phyloP scores from a whole-genome alignment of 78 protist species.

The Dictyostelium brefeldianum region DNA sequence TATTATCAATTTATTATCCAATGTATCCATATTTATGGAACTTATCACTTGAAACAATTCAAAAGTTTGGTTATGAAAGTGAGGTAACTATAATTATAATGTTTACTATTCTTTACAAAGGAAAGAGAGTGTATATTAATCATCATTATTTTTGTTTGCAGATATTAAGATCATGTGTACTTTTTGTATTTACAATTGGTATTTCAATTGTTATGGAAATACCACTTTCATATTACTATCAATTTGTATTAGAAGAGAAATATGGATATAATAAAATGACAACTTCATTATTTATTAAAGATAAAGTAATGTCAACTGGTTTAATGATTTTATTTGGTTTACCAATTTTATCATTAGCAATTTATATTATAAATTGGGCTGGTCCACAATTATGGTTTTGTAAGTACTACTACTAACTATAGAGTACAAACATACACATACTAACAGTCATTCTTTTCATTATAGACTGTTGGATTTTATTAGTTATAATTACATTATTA shows the following conservation, averaged over 20 bases:
- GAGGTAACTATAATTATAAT: slow-evolving; percentile 24
- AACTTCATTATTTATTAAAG: slow-evolving; percentile 25
- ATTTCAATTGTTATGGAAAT: slow-evolving; percentile 12
- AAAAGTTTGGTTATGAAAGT: slow-evolving; percentile 24
- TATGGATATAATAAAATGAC: slow-evolving; percentile 91
- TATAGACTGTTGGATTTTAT: slow-evolving; percentile 46
- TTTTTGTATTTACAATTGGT: not conserved
- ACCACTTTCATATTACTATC: slow-evolving; percentile 79
- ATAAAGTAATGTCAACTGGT: slow-evolving; percentile 33
- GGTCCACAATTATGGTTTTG: slow-evolving; percentile 76
- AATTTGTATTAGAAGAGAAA: slow-evolving; percentile 89
- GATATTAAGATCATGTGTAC: slow-evolving; percentile 51
- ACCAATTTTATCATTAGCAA: slow-evolving; percentile 22
- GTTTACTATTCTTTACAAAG: not conserved
- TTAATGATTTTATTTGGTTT: slow-evolving; percentile 17
- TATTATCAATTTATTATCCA: not conserved
- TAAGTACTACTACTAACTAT: no score
- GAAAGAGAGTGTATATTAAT: not conserved
- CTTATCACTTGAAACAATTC: not conserved
- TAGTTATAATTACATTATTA: slow-evolving; percentile 37
- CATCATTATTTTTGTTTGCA: not conserved
- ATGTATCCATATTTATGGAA: slow-evolving; percentile 53
- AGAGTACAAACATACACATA: no score
- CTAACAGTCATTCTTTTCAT: no score
- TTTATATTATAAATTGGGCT: slow-evolving; percentile 53